A percentile compares a stretch with the other conserved stretches of the same genome.
Evolutionary conservation across 2,329 filamentous ascomycete species (phyloP).

Genomic region (Coniochaeta ligniaria): DNA sequence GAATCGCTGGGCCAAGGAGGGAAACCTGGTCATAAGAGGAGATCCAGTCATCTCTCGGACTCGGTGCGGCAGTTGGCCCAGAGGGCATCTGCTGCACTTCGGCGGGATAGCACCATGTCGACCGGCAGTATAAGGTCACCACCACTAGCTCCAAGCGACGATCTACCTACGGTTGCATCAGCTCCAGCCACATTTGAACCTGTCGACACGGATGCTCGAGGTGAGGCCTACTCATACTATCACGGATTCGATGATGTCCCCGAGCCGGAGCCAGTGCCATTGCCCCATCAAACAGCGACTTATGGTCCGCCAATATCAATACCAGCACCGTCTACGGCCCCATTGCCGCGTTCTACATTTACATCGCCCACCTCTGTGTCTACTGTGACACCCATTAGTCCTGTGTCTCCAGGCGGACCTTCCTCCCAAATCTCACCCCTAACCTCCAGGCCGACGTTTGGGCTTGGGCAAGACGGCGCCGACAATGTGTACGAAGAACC

Average conservation of each 20-base stretch:
- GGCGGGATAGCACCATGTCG: conserved; percentile 16
- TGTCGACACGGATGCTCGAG: conserved; percentile 12
- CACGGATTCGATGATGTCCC: conserved; percentile 9
- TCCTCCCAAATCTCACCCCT: not conserved
- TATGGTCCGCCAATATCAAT: conserved; percentile 8
- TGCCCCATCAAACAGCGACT: not conserved
- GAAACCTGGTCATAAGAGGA: not conserved
- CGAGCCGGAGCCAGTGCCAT: not conserved
- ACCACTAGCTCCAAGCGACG: conserved; percentile 9
- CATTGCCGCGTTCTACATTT: not conserved
- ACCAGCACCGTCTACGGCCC: not conserved
- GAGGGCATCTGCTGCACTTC: conserved; percentile 2
- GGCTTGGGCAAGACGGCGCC: not conserved
- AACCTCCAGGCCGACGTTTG: not conserved
- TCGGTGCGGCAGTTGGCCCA: conserved; percentile 8
- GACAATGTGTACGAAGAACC: not conserved
- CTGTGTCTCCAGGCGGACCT: not conserved
- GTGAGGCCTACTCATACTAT: conserved; percentile 17
- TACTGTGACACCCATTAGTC: not conserved
- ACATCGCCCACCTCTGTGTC: not conserved
- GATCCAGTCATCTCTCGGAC: conserved; percentile 9
- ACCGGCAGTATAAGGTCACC: conserved; percentile 14
- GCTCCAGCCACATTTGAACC: conserved; percentile 9
- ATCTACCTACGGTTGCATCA: conserved; percentile 6
- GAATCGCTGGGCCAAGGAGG: conserved; percentile 12